These are phyloP conservation scores for Madurella mycetomatis DNA, from an alignment of 2,329 filamentous ascomycete genomes.

Conservation along the genomic window DNA sequence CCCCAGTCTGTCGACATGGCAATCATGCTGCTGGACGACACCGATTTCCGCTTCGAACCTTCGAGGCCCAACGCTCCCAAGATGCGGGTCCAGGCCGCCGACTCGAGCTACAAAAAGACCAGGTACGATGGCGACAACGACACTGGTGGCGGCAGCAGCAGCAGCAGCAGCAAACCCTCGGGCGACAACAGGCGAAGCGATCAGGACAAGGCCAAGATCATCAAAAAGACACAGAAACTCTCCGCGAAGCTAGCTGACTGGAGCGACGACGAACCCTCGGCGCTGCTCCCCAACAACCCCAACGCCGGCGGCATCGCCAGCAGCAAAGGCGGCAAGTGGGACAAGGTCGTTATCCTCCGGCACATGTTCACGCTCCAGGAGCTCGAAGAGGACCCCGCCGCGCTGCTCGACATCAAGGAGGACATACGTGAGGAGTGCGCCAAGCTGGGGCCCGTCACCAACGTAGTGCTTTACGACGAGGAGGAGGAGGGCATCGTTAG, in stretches of 20 bases:
- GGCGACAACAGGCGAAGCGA: conserved; percentile 38
- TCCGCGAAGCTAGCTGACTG: conserved; percentile 91
- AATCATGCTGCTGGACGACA: conserved; percentile 75
- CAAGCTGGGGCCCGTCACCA: conserved; percentile 83
- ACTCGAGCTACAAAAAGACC: conserved; percentile 86
- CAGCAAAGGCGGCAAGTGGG: conserved; percentile 51
- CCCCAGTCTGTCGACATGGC: conserved; percentile 87
- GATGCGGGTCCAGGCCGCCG: conserved; percentile 80
- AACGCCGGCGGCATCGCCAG: not conserved
- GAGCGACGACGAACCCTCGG: conserved; percentile 77
- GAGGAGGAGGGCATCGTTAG: conserved; percentile 81
- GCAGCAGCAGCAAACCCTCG: not conserved
- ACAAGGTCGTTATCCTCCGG: conserved; percentile 81
- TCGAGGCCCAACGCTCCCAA: conserved; percentile 52
- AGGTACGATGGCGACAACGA: conserved; percentile 51
- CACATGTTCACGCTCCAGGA: conserved; percentile 90
- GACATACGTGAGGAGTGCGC: conserved; percentile 87
- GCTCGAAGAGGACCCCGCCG: conserved; percentile 77
- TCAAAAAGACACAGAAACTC: conserved; percentile 84
- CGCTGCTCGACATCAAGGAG: conserved; percentile 86
- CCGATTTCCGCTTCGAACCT: conserved; percentile 65
- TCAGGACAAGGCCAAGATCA: conserved; percentile 82
- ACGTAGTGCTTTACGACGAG: conserved; percentile 83
- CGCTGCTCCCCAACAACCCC: conserved; percentile 29
- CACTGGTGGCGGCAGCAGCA: not conserved